phyloP scores from a whole-genome alignment of 441 rosid genomes.

The Jatropha multifida region DNA sequence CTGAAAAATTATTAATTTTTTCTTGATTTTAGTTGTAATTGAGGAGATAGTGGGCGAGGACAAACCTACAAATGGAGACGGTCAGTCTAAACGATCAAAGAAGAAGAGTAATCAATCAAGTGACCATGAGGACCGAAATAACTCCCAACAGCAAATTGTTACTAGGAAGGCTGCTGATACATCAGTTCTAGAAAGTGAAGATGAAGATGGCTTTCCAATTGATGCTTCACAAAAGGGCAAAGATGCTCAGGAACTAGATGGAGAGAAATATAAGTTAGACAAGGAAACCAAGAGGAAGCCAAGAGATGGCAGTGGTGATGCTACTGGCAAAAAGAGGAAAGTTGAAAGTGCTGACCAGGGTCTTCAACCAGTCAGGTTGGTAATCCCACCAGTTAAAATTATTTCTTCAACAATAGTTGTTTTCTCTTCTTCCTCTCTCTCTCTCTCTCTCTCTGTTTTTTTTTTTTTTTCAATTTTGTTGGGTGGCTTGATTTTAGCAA shows the following conservation, averaged over 20 bases:
- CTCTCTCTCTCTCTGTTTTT: no score
- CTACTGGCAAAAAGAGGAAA: constrained; percentile 57
- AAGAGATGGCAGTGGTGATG: constrained; percentile 31
- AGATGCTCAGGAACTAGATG: constrained; percentile 24
- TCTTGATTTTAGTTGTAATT: constrained; percentile 60
- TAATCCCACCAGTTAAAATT: background rate
- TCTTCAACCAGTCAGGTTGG: constrained; percentile 57
- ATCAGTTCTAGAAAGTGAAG: constrained; percentile 70
- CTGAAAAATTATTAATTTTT: background rate
- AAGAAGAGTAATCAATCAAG: constrained; percentile 32
- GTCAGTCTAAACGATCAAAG: constrained; percentile 39
- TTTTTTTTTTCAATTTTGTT: background rate
- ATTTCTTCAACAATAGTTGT: background rate
- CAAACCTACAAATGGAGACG: constrained; percentile 41
- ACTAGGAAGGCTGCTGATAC: constrained; percentile 28
- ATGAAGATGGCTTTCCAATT: constrained; percentile 90
- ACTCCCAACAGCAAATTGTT: constrained; percentile 38
- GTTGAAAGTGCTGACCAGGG: constrained; percentile 53
- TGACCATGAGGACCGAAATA: constrained; percentile 32
- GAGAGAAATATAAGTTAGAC: constrained; percentile 20
- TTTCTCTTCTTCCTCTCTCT: background rate
- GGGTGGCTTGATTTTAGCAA: background rate
- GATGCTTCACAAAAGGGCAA: constrained; percentile 34
- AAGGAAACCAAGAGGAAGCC: constrained; percentile 35
- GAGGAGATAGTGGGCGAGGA: constrained; percentile 92